Conservation (phyloP, 768 basidiomycete species). For the Kwoniella sp. region DNA sequence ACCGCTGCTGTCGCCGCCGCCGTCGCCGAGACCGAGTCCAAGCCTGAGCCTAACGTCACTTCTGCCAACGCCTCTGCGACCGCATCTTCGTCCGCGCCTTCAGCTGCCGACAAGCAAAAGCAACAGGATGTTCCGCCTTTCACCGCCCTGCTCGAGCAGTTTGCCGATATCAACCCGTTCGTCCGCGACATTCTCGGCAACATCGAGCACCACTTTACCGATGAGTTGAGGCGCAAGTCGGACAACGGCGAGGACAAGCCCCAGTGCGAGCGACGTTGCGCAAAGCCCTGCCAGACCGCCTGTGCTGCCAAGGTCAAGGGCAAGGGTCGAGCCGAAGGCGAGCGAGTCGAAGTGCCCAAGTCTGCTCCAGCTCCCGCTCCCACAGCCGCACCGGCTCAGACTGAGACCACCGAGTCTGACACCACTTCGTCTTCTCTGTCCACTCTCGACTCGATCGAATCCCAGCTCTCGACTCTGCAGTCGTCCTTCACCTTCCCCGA, state of each 20-base stretch:
- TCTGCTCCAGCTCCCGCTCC: slow-evolving; percentile 17
- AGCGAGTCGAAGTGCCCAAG: slow-evolving; percentile 16
- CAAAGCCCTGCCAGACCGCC: background rate
- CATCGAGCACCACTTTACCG: slow-evolving; percentile 34
- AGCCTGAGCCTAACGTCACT: background rate
- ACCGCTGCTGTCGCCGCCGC: background rate
- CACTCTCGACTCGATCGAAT: slow-evolving; percentile 24
- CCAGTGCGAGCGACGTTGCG: background rate
- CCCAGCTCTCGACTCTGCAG: slow-evolving; percentile 21
- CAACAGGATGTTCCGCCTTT: slow-evolving; percentile 25
- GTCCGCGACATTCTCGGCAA: slow-evolving; percentile 39
- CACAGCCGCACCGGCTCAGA: slow-evolving; percentile 8
- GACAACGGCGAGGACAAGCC: slow-evolving; percentile 3
- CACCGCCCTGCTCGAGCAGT: slow-evolving; percentile 24
- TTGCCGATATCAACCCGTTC: slow-evolving; percentile 37
- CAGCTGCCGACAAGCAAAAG: background rate
- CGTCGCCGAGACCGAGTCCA: background rate
- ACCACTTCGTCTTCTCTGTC: slow-evolving; percentile 18
- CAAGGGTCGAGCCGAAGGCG: slow-evolving; percentile 37
- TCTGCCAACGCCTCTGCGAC: background rate
- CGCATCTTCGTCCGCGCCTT: background rate
- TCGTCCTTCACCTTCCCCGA: slow-evolving; percentile 35
- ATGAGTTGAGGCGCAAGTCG: slow-evolving; percentile 10
- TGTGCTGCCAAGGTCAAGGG: slow-evolving; percentile 28
- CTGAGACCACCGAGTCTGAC: slow-evolving; percentile 7